These are phyloP conservation scores for Sarcocystis neurona DNA, from an alignment of 169 alveolate species.

Conservation along the genomic window DNA sequence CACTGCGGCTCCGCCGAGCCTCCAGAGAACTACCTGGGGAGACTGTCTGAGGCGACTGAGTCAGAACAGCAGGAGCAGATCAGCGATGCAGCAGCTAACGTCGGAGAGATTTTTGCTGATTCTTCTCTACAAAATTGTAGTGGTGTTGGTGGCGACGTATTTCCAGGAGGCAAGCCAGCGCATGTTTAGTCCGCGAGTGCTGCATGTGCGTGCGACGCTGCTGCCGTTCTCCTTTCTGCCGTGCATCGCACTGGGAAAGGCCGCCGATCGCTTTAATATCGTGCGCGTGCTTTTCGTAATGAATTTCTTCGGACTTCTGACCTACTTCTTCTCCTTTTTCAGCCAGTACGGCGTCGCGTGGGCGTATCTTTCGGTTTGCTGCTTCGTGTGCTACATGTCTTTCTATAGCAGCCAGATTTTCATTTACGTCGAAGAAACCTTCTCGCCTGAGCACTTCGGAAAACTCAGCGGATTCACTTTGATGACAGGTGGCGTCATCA, in stretches of 20 bases:
- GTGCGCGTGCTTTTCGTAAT: slow-evolving; percentile 55
- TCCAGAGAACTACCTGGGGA: background rate
- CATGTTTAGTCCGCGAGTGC: background rate
- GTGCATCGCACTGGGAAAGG: slow-evolving; percentile 45
- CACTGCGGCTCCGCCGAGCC: background rate
- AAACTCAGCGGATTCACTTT: slow-evolving; percentile 69
- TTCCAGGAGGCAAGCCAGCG: slow-evolving; percentile 7
- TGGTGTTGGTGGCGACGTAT: background rate
- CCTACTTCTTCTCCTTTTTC: slow-evolving; percentile 65
- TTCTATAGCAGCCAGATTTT: slow-evolving; percentile 70
- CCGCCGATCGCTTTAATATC: slow-evolving; percentile 40
- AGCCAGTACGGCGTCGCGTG: slow-evolving; percentile 25
- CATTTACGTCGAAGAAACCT: slow-evolving; percentile 65
- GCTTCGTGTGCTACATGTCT: slow-evolving; percentile 67
- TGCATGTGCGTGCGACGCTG: background rate
- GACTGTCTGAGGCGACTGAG: background rate
- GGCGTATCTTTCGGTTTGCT: slow-evolving; percentile 66
- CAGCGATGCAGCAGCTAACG: background rate
- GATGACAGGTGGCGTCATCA: slow-evolving; percentile 68
- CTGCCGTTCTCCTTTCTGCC: slow-evolving; percentile 45
- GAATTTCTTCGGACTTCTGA: slow-evolving; percentile 62
- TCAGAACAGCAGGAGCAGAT: background rate
- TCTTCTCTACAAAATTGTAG: background rate
- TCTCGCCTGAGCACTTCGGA: slow-evolving; percentile 70
- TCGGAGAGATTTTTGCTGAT: background rate